Evolutionary conservation across 148 eudicot species (phyloP).

Genomic region (Dysphania ambrosioides): DNA sequence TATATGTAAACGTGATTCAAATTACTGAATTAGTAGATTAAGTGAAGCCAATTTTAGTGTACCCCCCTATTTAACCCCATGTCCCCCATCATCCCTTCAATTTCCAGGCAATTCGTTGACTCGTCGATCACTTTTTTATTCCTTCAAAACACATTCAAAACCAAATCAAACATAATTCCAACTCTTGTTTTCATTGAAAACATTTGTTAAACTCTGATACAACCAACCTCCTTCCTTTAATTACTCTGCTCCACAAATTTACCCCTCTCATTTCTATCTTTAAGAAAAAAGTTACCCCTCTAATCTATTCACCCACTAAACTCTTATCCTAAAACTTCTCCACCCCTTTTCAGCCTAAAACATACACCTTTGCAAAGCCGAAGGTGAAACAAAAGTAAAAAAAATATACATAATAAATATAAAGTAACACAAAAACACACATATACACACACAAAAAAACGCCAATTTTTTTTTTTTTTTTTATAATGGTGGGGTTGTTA

Average conservation of each 20-base stretch:
- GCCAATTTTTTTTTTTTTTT: too few relatives aligned
- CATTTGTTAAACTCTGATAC: slow-evolving; percentile 7
- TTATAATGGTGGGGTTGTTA: slow-evolving; percentile 24
- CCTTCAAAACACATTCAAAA: slow-evolving; percentile 7
- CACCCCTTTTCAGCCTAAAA: background rate
- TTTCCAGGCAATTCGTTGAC: background rate
- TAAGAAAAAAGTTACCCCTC: slow-evolving; percentile 3
- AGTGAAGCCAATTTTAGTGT: background rate
- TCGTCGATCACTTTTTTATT: background rate
- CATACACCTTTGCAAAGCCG: background rate
- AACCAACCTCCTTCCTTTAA: slow-evolving; percentile 21
- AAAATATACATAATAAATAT: background rate
- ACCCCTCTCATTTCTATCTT: background rate
- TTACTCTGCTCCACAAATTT: slow-evolving; percentile 34
- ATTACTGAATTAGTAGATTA: background rate
- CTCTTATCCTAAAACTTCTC: background rate
- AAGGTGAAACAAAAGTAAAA: background rate
- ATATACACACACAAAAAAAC: too few relatives aligned
- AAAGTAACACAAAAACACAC: background rate
- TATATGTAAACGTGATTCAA: background rate
- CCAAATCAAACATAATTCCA: slow-evolving; percentile 4
- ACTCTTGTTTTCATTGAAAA: slow-evolving; percentile 8
- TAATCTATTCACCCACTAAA: background rate
- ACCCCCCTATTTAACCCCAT: background rate
- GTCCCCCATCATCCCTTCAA: background rate